A percentile compares a stretch with the other conserved stretches of the same genome.
Conservation (phyloP, 257 asterid genomes). For the Solanum sitiens region DNA sequence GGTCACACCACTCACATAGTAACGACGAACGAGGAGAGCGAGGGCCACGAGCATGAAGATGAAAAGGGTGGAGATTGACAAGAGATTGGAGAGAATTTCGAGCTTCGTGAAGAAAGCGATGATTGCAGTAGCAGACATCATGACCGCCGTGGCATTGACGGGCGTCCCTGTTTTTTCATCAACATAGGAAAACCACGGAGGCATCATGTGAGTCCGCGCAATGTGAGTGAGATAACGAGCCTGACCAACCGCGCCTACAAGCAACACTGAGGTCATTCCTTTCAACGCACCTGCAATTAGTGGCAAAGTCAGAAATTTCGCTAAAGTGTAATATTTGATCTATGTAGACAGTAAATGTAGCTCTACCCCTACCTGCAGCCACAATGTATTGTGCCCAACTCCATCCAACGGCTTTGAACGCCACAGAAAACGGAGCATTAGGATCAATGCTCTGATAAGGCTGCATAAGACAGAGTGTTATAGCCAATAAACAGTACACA, state of each 20-base stretch:
- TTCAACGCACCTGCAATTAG: slow-evolving; percentile 34
- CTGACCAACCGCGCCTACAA: slow-evolving; percentile 58
- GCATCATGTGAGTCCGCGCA: slow-evolving; percentile 64
- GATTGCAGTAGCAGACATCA: slow-evolving; percentile 42
- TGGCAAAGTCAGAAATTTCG: neutral
- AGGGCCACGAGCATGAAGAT: slow-evolving; percentile 52
- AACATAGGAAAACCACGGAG: slow-evolving; percentile 66
- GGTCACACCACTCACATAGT: slow-evolving; percentile 41
- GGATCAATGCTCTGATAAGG: slow-evolving; percentile 29
- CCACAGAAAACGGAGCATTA: slow-evolving; percentile 56
- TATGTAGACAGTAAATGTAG: neutral
- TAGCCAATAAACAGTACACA: slow-evolving; percentile 46
- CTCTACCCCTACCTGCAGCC: slow-evolving; percentile 15
- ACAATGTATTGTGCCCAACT: slow-evolving; percentile 55
- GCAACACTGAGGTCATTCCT: slow-evolving; percentile 58
- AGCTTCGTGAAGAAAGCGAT: slow-evolving; percentile 56
- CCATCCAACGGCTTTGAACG: slow-evolving; percentile 46
- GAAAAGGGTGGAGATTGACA: slow-evolving; percentile 50
- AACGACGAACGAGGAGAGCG: slow-evolving; percentile 42
- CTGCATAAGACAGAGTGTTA: slow-evolving; percentile 52
- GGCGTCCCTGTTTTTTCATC: slow-evolving; percentile 52
- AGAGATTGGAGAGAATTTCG: slow-evolving; percentile 27
- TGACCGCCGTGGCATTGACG: slow-evolving; percentile 36
- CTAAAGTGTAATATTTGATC: neutral
- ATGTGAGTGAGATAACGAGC: slow-evolving; percentile 70